phyloP scores from a whole-genome alignment of 768 basidiomycete genomes.

The Rhizopogon vinicolor region DNA sequence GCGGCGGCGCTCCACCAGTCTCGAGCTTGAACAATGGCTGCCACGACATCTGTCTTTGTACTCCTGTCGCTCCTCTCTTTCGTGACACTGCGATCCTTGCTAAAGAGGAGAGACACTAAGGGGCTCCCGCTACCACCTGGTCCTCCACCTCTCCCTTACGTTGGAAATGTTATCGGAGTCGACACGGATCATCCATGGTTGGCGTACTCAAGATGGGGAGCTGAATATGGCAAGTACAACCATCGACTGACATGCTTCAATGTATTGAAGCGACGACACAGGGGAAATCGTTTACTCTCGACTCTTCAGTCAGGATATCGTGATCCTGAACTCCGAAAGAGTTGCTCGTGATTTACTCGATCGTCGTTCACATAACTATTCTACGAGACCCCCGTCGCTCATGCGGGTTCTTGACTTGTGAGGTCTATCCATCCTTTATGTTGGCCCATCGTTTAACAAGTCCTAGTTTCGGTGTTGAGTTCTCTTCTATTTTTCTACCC shows the following conservation, averaged over 20 bases:
- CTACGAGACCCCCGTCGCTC: slow-evolving; percentile 16
- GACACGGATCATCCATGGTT: slow-evolving; percentile 17
- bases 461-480: slow-evolving; percentile 19
- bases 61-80: too few relatives aligned
- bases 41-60: neutral
- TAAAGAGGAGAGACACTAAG: too few relatives aligned
- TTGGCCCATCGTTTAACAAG: neutral
- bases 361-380: slow-evolving; percentile 17
- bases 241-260: neutral
- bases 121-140: too few relatives aligned
- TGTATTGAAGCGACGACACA: neutral
- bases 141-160: slow-evolving; percentile 3
- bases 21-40: neutral
- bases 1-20: too few relatives aligned
- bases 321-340: slow-evolving; percentile 22
- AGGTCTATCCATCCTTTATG: neutral
- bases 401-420: slow-evolving; percentile 15
- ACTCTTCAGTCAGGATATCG: slow-evolving; percentile 18
- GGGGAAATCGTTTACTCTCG: slow-evolving; percentile 19
- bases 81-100: too few relatives aligned
- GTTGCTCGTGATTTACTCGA: slow-evolving; percentile 20
- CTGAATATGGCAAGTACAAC: slow-evolving; percentile 13
- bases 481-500: slow-evolving; percentile 18
- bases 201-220: slow-evolving; percentile 15
- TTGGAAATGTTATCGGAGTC: slow-evolving; percentile 17